These are phyloP conservation scores for Marasmius fiardii DNA, from an alignment of 1,284 basidiomycete species.

Conservation along the genomic window DNA sequence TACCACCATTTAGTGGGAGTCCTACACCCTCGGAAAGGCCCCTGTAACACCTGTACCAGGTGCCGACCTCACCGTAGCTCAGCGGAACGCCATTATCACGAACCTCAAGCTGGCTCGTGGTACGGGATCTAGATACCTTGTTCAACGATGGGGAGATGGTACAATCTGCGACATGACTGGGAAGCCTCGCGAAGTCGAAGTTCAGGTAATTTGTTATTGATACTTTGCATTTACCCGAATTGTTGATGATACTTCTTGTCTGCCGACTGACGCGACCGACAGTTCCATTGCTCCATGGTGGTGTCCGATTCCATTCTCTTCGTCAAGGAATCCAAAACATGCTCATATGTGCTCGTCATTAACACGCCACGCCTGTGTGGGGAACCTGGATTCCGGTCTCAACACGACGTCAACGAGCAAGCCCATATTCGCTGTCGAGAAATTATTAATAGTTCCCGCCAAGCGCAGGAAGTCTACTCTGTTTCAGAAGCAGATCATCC, in stretches of 20 bases:
- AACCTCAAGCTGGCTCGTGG: slow-evolving; percentile 73
- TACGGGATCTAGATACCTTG: slow-evolving; percentile 85
- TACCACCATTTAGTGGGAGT: slow-evolving; percentile 58
- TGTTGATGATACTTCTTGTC: background rate
- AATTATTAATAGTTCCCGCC: slow-evolving; percentile 44
- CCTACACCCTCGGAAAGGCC: slow-evolving; percentile 75
- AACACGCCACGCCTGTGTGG: slow-evolving; percentile 90
- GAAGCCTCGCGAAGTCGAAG: slow-evolving; percentile 81
- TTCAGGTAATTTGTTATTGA: slow-evolving; percentile 60
- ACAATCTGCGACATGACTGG: slow-evolving; percentile 91
- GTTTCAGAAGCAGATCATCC: slow-evolving; percentile 52
- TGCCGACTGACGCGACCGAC: slow-evolving; percentile 7
- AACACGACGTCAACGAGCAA: slow-evolving; percentile 62
- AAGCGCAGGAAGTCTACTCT: slow-evolving; percentile 21
- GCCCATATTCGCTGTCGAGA: slow-evolving; percentile 73
- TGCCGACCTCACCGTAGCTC: slow-evolving; percentile 65
- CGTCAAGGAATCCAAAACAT: slow-evolving; percentile 88
- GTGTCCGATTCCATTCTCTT: slow-evolving; percentile 84
- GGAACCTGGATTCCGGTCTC: slow-evolving; percentile 86
- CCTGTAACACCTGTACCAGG: slow-evolving; percentile 55
- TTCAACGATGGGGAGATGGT: slow-evolving; percentile 88
- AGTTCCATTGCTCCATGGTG: slow-evolving; percentile 95
- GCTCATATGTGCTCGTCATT: slow-evolving; percentile 89
- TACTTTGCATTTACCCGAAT: background rate
- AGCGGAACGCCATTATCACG: slow-evolving; percentile 56